Percentiles rank a stretch among this genome's conserved stretches.
Evolutionary conservation across 352 stramenopile species (phyloP).

Genomic region (Elongisporangium undulatum): DNA sequence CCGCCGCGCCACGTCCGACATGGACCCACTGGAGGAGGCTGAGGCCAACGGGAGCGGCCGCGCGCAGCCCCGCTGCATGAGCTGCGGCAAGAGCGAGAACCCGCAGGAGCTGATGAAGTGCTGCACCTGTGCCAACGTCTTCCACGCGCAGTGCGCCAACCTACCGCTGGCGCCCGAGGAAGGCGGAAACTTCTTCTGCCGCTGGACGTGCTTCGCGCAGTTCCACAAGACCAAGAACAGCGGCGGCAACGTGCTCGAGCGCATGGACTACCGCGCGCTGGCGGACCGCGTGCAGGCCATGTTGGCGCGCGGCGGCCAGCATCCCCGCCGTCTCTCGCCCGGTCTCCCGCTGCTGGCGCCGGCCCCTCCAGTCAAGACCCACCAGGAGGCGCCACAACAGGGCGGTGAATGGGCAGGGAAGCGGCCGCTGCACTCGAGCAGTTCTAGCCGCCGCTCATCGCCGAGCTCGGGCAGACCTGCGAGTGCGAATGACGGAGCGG

Average conservation of each 20-base stretch:
- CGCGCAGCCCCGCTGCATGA: constrained; percentile 7
- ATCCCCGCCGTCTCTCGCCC: not conserved
- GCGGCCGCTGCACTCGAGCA: constrained; percentile 13
- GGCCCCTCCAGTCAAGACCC: constrained; percentile 9
- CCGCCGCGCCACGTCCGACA: not conserved
- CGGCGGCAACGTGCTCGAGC: not conserved
- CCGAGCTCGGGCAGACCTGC: not conserved
- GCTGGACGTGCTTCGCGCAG: constrained; percentile 53
- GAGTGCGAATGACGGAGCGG: not conserved
- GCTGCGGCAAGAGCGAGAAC: constrained; percentile 4
- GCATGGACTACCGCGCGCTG: constrained; percentile 34
- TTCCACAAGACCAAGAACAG: constrained; percentile 34
- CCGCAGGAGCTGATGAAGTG: constrained; percentile 42
- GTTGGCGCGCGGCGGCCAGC: constrained; percentile 21
- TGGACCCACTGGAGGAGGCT: not conserved
- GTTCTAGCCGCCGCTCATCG: constrained; percentile 4
- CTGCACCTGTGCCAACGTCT: constrained; percentile 39
- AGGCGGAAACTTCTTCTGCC: constrained; percentile 54
- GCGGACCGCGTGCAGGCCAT: constrained; percentile 41
- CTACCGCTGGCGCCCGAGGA: constrained; percentile 57
- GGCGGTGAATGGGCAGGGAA: constrained; percentile 15
- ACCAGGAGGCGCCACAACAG: constrained; percentile 18
- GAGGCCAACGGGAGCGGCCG: not conserved
- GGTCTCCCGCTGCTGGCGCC: not conserved
- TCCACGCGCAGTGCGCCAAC: constrained; percentile 65